phyloP scores from a whole-genome alignment of 495 filamentous ascomycete genomes.

The Hyaloscypha variabilis region DNA sequence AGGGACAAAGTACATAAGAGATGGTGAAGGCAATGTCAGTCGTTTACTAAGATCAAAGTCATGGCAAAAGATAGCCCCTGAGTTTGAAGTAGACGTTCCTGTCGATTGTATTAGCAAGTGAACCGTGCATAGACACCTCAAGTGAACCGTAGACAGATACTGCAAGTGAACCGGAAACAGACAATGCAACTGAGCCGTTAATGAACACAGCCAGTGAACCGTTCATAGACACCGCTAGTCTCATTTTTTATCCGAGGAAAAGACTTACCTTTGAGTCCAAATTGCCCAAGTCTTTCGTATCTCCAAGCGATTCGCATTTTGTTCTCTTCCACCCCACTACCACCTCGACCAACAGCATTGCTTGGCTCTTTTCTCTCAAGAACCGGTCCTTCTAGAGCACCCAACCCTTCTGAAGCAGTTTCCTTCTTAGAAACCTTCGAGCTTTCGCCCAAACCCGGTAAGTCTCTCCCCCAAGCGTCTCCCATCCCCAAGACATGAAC shows the following conservation, averaged over 20 bases:
- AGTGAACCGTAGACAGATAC: background rate
- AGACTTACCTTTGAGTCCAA: slow-evolving; percentile 31
- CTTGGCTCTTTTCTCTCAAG: background rate
- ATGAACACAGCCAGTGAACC: slow-evolving; percentile 19
- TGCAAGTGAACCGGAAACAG: slow-evolving; percentile 7
- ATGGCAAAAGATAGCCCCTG: slow-evolving; percentile 67
- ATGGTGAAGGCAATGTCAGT: slow-evolving; percentile 58
- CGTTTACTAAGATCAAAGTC: slow-evolving; percentile 89
- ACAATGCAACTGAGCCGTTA: no score
- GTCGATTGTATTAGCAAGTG: slow-evolving; percentile 20
- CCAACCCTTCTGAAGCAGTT: no score
- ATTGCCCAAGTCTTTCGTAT: slow-evolving; percentile 82
- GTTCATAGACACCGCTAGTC: background rate
- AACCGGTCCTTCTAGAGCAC: no score
- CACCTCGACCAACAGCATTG: background rate
- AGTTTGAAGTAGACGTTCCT: slow-evolving; percentile 11
- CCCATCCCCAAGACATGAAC: slow-evolving; percentile 82
- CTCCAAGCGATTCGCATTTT: slow-evolving; percentile 99
- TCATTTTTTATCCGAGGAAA: background rate
- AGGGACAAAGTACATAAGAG: slow-evolving; percentile 60
- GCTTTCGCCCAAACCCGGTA: slow-evolving; percentile 68
- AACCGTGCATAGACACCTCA: background rate
- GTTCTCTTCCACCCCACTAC: slow-evolving; percentile 28
- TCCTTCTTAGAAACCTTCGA: slow-evolving; percentile 4
- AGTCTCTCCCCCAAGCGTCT: slow-evolving; percentile 77